phyloP scores from a whole-genome alignment of 169 alveolate genomes.

The Plasmodium coatneyi region DNA sequence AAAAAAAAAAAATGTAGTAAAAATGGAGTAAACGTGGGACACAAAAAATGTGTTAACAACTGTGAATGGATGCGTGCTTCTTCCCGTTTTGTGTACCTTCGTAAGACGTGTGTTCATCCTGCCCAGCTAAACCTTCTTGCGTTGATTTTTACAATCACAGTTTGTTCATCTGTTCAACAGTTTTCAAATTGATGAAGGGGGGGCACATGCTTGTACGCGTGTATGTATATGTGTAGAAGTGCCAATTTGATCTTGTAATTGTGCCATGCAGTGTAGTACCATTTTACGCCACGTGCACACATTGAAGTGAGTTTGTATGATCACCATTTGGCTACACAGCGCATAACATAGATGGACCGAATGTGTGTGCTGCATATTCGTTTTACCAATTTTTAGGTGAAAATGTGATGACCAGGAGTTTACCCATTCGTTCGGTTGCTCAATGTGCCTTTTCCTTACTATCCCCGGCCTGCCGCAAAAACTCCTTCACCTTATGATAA shows the following conservation, averaged over 20 bases:
- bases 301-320: not conserved
- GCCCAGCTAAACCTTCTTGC: not conserved
- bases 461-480: not conserved
- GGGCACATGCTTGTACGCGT: not conserved
- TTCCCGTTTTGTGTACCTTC: not conserved
- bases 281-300: not conserved
- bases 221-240: not conserved
- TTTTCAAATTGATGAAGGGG: constrained; percentile 1
- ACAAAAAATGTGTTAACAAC: not conserved
- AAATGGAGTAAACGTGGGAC: not conserved
- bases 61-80: not conserved
- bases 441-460: not conserved
- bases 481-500: constrained; percentile 28
- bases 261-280: not conserved
- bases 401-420: not conserved
- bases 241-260: not conserved
- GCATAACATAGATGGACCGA: not conserved
- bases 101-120: not conserved
- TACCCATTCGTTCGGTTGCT: not conserved
- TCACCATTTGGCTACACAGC: not conserved
- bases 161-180: not conserved
- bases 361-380: not conserved
- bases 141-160: not conserved
- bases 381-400: not conserved
- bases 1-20: not conserved